Base-by-base conservation (phyloP, 2,329 filamentous ascomycete genomes). In the Trichoderma afroharzianum region DNA sequence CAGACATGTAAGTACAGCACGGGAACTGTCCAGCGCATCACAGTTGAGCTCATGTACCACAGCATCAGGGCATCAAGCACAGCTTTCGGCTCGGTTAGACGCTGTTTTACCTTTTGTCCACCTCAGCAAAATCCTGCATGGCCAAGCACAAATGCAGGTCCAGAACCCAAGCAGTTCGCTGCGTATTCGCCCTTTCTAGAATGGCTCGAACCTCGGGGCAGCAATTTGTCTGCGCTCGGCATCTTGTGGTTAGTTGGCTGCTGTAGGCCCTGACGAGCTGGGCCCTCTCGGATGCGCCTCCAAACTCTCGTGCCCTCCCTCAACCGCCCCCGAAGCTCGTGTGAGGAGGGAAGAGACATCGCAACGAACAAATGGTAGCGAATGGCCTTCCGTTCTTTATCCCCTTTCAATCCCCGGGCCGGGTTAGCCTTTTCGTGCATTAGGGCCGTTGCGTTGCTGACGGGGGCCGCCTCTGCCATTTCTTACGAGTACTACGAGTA, bases 351-450 rank as follows among this genome's bases (percentile, higher is more conserved):
- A 18, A 18, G 36, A 39, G 36, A 15, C 26, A 58, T 28, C 55
- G 18, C 55, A 58, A 30, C 28, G 28, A 33, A 21, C 62, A 21
- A 24, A 32, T 9, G 63, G 12, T 26, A 36, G 47, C 47, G 30
- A 26, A 55, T 24, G n/a, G 63, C 28, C 47, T 14, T 7, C 18
- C 3, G 57, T 6, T 15, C 2, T 21, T 36, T 67, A 67, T 57
- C 63, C 47, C 63, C 63, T 57, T 67, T 57, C 63, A 57, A 67
- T 67, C 32, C 55, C 47, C 47, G 63, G 43, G 30, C 63, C 47
- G 24, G 63, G 24, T 53, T 55, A 66, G 47, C 30, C 30, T 57
- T 57, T 66, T 24, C 63, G 3, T 66, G 21, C 63, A 66, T 66
- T 66, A 66, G 30, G 63, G 47, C 47, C 62, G 9, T 30, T 6